Evolutionary conservation across 345 rosid species (phyloP), one percentile per base, ranked within the genome.

Genomic region (Citrus inodora): DNA sequence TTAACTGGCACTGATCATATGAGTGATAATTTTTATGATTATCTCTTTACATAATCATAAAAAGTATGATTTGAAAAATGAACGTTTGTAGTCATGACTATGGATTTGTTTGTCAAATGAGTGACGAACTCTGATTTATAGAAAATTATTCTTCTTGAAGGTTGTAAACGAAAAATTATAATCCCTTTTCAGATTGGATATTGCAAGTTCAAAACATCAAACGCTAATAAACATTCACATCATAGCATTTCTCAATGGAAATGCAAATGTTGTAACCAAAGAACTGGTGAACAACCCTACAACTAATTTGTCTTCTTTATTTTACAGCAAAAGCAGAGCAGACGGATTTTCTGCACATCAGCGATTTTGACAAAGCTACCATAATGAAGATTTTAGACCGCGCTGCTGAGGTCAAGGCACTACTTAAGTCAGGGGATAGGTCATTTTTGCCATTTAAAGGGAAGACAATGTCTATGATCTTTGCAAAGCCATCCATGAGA

Each of bases 401-500:
- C 78, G 97, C 97, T 81, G 80, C 82, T 64, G 95, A 94, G 87
- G 95, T 96, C 21, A 94, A 96, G 82, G 89, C 97, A n/a, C 58
- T 89, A 28, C 67, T 96, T 37, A 94, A 92, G 72, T 96, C 99
- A 60, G 98, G 97, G 33, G 98, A 94, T 42, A 91, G 89, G 85
- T 76, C 93, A 4, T 92, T 84, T 78, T 85, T 76, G 32, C 99
- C 99, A 33, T 92, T 90, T 60, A 94, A 92, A 86, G 98, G 99
- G 81, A 92, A 92, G 86, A 84, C 97, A 9, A 94, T 96, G 98
- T 91, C 97, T 8, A 94, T 92, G 98, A 92, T 96, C 81, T 96
- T 96, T 82, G 92, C 97, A 2, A 94, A 96, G 84, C 99, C 99
- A 6, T 96, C 99, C 5, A 96, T 94, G 99, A 90, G 99, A 80